phyloP scores from a whole-genome alignment of 2,329 filamentous ascomycete genomes.

The Diaporthe velutina region DNA sequence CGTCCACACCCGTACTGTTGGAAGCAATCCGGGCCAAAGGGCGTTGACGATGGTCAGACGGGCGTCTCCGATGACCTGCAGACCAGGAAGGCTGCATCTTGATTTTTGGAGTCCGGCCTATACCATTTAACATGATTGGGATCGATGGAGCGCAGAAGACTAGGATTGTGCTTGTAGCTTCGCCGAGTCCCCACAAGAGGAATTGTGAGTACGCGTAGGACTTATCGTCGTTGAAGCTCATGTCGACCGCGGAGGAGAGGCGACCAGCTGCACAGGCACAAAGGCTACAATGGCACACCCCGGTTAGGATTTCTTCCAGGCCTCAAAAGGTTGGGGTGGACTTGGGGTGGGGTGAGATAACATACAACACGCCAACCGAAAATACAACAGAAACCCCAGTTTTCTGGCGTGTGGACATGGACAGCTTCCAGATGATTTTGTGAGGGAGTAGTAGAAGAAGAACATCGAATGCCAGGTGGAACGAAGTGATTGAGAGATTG shows the following conservation, averaged over 20 bases:
- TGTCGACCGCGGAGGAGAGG: not conserved
- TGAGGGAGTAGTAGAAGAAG: not conserved
- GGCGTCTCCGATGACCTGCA: not conserved
- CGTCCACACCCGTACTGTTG: not conserved
- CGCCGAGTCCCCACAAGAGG: not conserved
- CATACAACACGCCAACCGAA: not conserved
- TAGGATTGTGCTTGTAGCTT: conserved; percentile 1
- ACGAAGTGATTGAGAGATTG: not conserved
- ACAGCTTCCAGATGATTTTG: not conserved
- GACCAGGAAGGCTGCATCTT: not conserved
- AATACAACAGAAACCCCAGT: not conserved
- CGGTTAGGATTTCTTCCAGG: not conserved
- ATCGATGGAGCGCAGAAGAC: conserved; percentile 15
- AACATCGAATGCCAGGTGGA: not conserved
- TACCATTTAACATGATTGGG: not conserved
- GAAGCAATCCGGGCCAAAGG: not conserved
- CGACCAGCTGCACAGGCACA: conserved; percentile 11
- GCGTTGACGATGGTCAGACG: not conserved
- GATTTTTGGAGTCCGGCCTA: not conserved
- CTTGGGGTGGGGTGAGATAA: not conserved
- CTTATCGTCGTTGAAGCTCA: not conserved
- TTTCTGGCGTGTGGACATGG: not conserved
- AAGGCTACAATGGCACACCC: not conserved
- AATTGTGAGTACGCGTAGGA: not conserved
- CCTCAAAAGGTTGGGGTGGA: no score